Conservation (phyloP, 192 early-diverging fungal species). For the Polychytrium aggregatum region DNA sequence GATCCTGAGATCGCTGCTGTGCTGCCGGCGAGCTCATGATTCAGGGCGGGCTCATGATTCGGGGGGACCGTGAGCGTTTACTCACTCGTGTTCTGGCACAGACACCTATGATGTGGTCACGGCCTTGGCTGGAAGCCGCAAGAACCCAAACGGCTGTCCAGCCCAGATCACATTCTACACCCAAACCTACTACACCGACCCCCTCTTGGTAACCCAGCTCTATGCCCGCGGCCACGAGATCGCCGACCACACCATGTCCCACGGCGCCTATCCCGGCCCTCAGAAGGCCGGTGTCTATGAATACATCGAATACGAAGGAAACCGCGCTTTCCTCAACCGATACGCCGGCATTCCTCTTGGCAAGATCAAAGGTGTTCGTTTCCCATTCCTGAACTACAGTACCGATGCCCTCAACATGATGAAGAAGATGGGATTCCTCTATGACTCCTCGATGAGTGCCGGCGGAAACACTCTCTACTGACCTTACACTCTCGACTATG, state of each 20-base stretch:
- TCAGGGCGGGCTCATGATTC: too few relatives aligned
- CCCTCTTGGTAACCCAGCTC: slow-evolving; percentile 12
- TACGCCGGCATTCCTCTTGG: slow-evolving; percentile 14
- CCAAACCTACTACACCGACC: slow-evolving; percentile 37
- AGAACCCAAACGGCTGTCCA: slow-evolving; percentile 50
- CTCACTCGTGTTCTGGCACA: slow-evolving; percentile 25
- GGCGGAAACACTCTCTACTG: slow-evolving; percentile 6
- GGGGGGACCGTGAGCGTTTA: too few relatives aligned
- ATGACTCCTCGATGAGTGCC: slow-evolving; percentile 19
- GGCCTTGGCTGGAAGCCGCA: slow-evolving; percentile 10
- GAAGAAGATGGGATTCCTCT: slow-evolving; percentile 17
- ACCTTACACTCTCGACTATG: slow-evolving; percentile 30
- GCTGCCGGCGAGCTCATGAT: too few relatives aligned
- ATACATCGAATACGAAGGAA: slow-evolving; percentile 18
- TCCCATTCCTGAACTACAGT: slow-evolving; percentile 19
- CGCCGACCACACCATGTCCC: slow-evolving; percentile 20
- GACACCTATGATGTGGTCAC: slow-evolving; percentile 18
- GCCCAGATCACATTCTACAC: slow-evolving; percentile 48
- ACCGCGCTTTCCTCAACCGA: slow-evolving; percentile 11
- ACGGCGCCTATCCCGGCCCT: slow-evolving; percentile 13
- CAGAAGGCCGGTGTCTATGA: slow-evolving; percentile 9
- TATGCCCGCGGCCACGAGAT: slow-evolving; percentile 21
- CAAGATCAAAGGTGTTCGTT: slow-evolving; percentile 19
- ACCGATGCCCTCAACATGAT: slow-evolving; percentile 7
- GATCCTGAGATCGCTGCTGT: too few relatives aligned